Evolutionary conservation across 2,329 filamentous ascomycete genomes (phyloP).

Genomic region (Bretziella fagacearum): DNA sequence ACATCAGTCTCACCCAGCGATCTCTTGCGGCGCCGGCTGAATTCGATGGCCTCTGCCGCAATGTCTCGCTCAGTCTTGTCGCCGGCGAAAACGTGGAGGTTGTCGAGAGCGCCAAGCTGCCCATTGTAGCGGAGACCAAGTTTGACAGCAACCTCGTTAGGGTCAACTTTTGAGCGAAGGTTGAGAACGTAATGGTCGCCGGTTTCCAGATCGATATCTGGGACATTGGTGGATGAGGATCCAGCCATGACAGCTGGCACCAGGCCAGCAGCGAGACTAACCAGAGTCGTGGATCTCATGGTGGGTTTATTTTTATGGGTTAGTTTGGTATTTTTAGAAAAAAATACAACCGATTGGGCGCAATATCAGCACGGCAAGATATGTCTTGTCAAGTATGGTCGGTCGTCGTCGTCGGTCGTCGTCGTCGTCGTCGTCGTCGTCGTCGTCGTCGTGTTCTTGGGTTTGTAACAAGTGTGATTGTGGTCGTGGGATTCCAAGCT

Average conservation of each 20-base stretch:
- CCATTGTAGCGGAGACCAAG: conserved; percentile 71
- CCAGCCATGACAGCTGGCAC: conserved; percentile 32
- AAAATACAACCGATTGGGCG: too few relatives aligned
- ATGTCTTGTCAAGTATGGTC: too few relatives aligned
- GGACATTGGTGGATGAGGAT: conserved; percentile 29
- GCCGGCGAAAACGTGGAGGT: conserved; percentile 77
- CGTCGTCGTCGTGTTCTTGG: too few relatives aligned
- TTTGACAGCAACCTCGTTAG: conserved; percentile 50
- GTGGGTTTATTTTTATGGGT: conserved; percentile 1
- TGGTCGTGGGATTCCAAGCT: not conserved
- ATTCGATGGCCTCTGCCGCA: conserved; percentile 22
- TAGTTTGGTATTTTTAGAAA: not conserved
- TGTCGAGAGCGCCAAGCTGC: conserved; percentile 54
- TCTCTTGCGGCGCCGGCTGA: conserved; percentile 42
- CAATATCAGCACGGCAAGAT: too few relatives aligned
- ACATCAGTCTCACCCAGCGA: conserved; percentile 34
- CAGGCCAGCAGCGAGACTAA: conserved; percentile 37
- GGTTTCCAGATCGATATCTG: conserved; percentile 43
- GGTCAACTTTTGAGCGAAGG: conserved; percentile 48
- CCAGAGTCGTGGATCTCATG: conserved; percentile 36
- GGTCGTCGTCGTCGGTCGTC: too few relatives aligned
- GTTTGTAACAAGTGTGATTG: not conserved
- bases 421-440: too few relatives aligned
- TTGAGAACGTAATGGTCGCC: conserved; percentile 92
- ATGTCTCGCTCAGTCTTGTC: conserved; percentile 43